phyloP scores from a whole-genome alignment of 2,329 filamentous ascomycete species.

The Aspergillus fumigatiaffinis region DNA sequence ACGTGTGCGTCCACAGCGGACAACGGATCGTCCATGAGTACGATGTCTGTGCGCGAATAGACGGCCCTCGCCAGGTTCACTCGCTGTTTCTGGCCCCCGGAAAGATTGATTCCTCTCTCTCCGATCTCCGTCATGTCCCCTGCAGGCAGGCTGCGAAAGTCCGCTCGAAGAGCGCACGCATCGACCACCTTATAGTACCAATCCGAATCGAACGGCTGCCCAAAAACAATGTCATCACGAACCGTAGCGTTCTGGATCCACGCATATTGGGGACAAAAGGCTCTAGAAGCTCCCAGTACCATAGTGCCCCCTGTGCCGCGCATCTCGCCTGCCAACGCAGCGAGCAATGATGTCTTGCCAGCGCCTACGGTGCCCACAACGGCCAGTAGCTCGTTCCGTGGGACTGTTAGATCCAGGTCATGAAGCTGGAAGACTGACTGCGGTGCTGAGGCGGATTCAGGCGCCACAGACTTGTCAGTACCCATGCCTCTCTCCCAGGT shows the following conservation, averaged over 20 bases:
- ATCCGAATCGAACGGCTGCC: slow-evolving; percentile 47
- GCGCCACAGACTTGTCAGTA: neutral
- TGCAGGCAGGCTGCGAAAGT: slow-evolving; percentile 26
- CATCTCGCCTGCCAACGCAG: slow-evolving; percentile 92
- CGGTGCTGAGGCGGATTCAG: neutral
- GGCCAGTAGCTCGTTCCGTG: slow-evolving; percentile 45
- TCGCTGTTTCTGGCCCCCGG: slow-evolving; percentile 41
- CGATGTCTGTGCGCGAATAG: slow-evolving; percentile 57
- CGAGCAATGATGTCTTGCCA: slow-evolving; percentile 88
- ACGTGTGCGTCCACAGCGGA: slow-evolving; percentile 49
- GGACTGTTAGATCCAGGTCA: neutral
- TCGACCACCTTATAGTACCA: slow-evolving; percentile 17
- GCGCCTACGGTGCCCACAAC: slow-evolving; percentile 66
- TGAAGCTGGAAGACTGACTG: neutral
- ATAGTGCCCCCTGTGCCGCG: slow-evolving; percentile 59
- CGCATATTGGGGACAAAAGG: slow-evolving; percentile 71
- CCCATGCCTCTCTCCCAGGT: slow-evolving; percentile 55
- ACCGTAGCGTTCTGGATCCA: slow-evolving; percentile 87
- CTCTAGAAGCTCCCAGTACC: neutral
- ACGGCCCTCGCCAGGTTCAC: slow-evolving; percentile 61
- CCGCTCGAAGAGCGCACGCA: slow-evolving; percentile 14
- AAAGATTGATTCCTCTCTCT: slow-evolving; percentile 45
- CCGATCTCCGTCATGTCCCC: slow-evolving; percentile 42
- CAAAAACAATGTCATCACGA: slow-evolving; percentile 76
- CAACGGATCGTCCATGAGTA: slow-evolving; percentile 58